phyloP scores from a whole-genome alignment of 257 asterid species.

The Craterostigma plantagineum region DNA sequence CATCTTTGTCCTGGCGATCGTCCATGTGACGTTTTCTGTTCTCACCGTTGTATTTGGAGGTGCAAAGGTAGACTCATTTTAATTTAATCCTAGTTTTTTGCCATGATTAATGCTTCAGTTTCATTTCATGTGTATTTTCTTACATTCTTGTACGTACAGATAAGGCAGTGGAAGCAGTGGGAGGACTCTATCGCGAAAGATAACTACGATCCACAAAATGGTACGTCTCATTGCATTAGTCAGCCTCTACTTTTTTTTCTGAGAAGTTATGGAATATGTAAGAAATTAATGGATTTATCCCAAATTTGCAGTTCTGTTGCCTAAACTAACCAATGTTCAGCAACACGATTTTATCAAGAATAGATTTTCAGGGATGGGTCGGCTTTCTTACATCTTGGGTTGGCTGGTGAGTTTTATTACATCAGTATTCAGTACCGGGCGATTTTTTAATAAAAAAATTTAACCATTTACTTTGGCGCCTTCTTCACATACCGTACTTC shows the following conservation, averaged over 20 bases:
- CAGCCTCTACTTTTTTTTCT: too few relatives aligned
- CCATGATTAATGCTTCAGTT: too few relatives aligned
- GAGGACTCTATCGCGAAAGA: conserved; percentile 23
- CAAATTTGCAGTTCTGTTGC: conserved; percentile 20
- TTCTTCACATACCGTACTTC: background rate
- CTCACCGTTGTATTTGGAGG: conserved; percentile 53
- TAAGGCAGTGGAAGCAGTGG: conserved; percentile 37
- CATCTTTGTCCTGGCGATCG: conserved; percentile 55
- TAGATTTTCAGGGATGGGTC: conserved; percentile 22
- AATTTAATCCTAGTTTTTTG: background rate
- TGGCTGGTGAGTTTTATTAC: conserved; percentile 44
- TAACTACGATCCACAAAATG: conserved; percentile 19
- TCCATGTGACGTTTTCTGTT: conserved; percentile 50
- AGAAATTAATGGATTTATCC: too few relatives aligned
- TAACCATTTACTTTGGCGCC: background rate
- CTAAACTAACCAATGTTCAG: conserved; percentile 21
- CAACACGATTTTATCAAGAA: conserved; percentile 36
- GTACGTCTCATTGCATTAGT: conserved; percentile 4
- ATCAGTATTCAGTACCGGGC: too few relatives aligned
- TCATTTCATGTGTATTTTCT: too few relatives aligned
- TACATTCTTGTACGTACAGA: conserved; percentile 11
- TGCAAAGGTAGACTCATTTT: conserved; percentile 17
- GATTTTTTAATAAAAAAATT: background rate
- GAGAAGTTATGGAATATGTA: too few relatives aligned
- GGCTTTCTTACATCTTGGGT: conserved; percentile 16